Evolutionary conservation across 495 filamentous ascomycete genomes (phyloP).

Genomic region (Penicillium macrosclerotiorum): DNA sequence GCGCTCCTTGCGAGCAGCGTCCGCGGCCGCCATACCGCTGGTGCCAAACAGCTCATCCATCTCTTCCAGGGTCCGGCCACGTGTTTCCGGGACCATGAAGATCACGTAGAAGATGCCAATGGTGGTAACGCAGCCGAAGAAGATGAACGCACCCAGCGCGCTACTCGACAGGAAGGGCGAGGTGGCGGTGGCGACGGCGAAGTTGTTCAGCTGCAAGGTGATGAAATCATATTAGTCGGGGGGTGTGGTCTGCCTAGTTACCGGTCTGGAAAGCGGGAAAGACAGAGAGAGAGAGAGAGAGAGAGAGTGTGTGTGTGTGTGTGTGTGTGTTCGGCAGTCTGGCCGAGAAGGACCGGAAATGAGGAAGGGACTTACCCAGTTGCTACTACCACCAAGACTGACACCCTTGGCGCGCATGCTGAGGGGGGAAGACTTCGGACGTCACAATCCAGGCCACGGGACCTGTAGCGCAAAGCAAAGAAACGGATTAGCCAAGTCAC

Average conservation of each 20-base stretch:
- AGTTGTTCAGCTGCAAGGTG: conserved; percentile 58
- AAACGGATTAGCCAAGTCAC: no score
- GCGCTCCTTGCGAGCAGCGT: conserved; percentile 28
- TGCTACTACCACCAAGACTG: conserved; percentile 39
- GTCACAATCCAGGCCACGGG: conserved; percentile 46
- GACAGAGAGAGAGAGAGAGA: no score
- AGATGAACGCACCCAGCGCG: conserved; percentile 44
- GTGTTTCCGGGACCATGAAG: conserved; percentile 55
- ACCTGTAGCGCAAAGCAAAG: no score
- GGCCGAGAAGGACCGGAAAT: background rate
- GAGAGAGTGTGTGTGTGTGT: no score
- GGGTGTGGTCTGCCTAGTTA: no score
- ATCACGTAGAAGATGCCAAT: conserved; percentile 49
- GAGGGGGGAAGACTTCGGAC: conserved; percentile 46
- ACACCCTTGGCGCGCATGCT: conserved; percentile 47
- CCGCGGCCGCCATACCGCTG: conserved; percentile 32
- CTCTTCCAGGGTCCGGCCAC: conserved; percentile 56
- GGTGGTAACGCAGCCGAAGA: conserved; percentile 48
- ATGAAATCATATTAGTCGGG: no score
- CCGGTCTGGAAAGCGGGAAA: background rate
- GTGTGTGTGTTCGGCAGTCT: no score
- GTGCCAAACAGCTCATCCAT: conserved; percentile 52
- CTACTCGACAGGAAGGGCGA: conserved; percentile 33
- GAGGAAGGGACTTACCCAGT: conserved; percentile 32
- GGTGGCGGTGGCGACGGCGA: conserved; percentile 41